phyloP scores from a whole-genome alignment of 495 filamentous ascomycete species.

The Rhypophila decipiens region DNA sequence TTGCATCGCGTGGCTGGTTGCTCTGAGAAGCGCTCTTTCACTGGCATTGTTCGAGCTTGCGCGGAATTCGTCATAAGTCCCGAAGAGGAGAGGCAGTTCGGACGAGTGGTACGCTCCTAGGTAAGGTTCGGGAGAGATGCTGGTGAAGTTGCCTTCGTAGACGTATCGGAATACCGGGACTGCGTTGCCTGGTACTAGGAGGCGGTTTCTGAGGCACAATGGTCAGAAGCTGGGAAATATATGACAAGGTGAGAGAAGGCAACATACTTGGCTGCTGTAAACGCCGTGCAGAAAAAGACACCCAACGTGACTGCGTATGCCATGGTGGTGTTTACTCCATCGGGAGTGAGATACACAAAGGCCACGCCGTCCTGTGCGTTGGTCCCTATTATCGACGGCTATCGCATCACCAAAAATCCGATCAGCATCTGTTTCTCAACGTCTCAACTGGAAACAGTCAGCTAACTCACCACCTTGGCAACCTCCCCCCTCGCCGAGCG shows the following conservation, averaged over 20 bases:
- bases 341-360: conserved; percentile 6
- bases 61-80: conserved; percentile 31
- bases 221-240: no score
- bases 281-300: conserved; percentile 21
- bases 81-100: conserved; percentile 46
- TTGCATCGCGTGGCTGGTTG: conserved; percentile 31
- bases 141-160: conserved; percentile 43
- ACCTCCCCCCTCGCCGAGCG: conserved; percentile 5
- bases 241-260: background rate
- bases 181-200: conserved; percentile 21
- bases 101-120: conserved; percentile 47
- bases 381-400: conserved; percentile 18
- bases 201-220: conserved; percentile 6
- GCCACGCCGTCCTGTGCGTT: conserved; percentile 15
- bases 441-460: background rate
- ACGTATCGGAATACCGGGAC: conserved; percentile 37
- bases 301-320: conserved; percentile 7
- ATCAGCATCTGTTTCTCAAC: background rate
- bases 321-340: conserved; percentile 9
- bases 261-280: conserved; percentile 12
- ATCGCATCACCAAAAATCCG: background rate
- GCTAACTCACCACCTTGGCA: conserved; percentile 13
- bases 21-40: conserved; percentile 15
- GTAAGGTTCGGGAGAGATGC: conserved; percentile 32
- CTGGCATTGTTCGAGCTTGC: conserved; percentile 18